Evolutionary conservation across 2,329 filamentous ascomycete species (phyloP).

Genomic region (Alternaria sp.): DNA sequence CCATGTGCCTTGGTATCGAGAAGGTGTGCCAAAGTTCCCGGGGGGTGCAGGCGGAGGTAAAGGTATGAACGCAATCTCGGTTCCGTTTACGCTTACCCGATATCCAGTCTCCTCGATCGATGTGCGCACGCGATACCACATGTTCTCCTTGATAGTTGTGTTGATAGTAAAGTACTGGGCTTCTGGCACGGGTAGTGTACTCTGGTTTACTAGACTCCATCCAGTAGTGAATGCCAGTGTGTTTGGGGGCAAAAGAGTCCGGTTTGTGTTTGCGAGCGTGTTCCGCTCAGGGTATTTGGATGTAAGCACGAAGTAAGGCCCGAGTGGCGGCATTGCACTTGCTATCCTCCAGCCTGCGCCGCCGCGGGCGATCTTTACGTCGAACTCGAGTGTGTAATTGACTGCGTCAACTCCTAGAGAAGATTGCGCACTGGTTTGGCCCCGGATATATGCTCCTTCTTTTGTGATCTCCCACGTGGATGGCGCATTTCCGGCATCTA

Average conservation of each 20-base stretch:
- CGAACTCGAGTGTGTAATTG: background rate
- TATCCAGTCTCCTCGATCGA: background rate
- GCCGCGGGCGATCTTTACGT: background rate
- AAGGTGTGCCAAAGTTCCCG: slow-evolving; percentile 24
- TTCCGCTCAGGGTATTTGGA: background rate
- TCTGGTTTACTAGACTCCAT: slow-evolving; percentile 1
- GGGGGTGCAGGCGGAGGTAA: background rate
- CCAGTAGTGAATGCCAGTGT: background rate
- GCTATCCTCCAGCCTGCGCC: background rate
- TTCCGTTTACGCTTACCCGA: background rate
- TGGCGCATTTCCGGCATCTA: slow-evolving; percentile 47
- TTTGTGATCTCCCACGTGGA: slow-evolving; percentile 39
- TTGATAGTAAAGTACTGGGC: background rate
- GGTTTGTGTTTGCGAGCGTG: background rate
- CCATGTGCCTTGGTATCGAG: slow-evolving; percentile 33
- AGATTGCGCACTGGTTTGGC: slow-evolving; percentile 33
- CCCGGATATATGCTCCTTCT: slow-evolving; percentile 47
- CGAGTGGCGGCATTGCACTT: background rate
- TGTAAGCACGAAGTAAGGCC: slow-evolving; percentile 2
- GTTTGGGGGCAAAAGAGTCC: background rate
- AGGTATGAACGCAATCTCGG: background rate
- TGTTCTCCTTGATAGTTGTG: background rate
- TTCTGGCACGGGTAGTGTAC: background rate
- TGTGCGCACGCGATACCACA: background rate
- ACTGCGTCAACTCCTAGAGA: background rate